Conservation (phyloP, 495 filamentous ascomycete species). For the Collariella sp. region DNA sequence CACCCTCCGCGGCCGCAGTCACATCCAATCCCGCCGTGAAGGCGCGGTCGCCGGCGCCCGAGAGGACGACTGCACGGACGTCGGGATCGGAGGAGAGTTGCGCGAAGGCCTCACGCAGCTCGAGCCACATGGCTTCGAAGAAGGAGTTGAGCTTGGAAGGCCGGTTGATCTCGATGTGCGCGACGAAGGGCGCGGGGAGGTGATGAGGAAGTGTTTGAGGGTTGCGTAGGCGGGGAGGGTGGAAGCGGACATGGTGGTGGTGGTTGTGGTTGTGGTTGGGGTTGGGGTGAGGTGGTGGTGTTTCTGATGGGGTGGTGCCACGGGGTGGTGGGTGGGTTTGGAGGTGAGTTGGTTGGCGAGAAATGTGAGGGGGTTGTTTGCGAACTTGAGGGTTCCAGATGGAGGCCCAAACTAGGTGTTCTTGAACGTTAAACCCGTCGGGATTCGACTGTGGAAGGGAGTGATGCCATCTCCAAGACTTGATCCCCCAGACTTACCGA, state of each 20-base stretch:
- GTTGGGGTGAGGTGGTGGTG: not conserved
- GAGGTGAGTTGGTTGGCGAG: not conserved
- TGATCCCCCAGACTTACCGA: not conserved
- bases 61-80: conserved; percentile 72
- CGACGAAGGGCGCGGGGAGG: conserved; percentile 65
- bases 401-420: too few species aligned
- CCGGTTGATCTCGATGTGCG: conserved; percentile 90
- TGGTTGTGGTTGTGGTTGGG: not conserved
- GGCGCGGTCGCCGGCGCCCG: conserved; percentile 70
- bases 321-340: not conserved
- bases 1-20: conserved; percentile 47
- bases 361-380: not conserved
- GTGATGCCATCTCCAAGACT: not conserved
- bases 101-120: conserved; percentile 64
- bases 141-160: conserved; percentile 89
- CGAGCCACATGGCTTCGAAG: conserved; percentile 81
- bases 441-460: not conserved
- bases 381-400: not conserved
- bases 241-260: not conserved
- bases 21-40: conserved; percentile 86
- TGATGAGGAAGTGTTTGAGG: conserved; percentile 70
- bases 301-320: not conserved
- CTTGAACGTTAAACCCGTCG: not conserved
- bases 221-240: conserved; percentile 23
- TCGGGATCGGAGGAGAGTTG: conserved; percentile 62